Conservation (phyloP, 176 grass and related monocot species). For the Secale cereale region DNA sequence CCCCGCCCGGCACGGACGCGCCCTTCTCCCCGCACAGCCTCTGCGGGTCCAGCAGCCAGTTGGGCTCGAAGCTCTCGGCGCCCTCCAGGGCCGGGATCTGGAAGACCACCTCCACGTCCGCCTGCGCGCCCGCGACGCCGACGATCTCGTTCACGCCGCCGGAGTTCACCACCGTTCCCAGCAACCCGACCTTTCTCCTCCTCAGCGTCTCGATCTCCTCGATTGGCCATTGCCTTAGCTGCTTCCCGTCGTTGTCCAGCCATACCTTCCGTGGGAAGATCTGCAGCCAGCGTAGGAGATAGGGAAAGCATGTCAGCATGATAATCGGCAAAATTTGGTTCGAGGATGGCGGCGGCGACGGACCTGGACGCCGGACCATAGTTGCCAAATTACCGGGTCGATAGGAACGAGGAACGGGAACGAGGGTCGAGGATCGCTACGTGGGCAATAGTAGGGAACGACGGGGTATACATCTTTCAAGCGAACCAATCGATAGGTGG, state of each 20-base stretch:
- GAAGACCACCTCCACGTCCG: conserved; percentile 67
- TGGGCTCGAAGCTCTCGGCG: conserved; percentile 36
- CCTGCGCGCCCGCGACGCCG: conserved; percentile 50
- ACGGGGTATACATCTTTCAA: no score
- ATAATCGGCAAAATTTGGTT: background rate
- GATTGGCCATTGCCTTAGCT: conserved; percentile 62
- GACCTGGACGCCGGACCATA: conserved; percentile 79
- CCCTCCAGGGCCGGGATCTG: conserved; percentile 31
- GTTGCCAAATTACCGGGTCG: no score
- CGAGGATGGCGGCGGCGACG: background rate
- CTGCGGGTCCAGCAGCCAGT: conserved; percentile 43
- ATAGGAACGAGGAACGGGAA: no score
- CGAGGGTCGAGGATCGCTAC: no score
- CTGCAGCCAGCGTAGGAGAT: conserved; percentile 2
- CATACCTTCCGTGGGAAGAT: conserved; percentile 55
- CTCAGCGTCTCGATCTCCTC: conserved; percentile 74
- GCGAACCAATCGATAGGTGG: no score
- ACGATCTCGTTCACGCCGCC: conserved; percentile 43
- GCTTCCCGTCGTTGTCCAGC: conserved; percentile 56
- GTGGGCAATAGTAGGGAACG: no score
- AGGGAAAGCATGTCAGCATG: background rate
- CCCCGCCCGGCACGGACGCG: conserved; percentile 40
- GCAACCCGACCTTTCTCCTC: conserved; percentile 28
- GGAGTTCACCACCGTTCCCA: conserved; percentile 24
- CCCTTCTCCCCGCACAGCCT: conserved; percentile 48